A percentile compares a stretch with the other conserved stretches of the same genome.
Conservation (phyloP, 2,329 filamentous ascomycete species). For the Colletotrichum chrysophilum region DNA sequence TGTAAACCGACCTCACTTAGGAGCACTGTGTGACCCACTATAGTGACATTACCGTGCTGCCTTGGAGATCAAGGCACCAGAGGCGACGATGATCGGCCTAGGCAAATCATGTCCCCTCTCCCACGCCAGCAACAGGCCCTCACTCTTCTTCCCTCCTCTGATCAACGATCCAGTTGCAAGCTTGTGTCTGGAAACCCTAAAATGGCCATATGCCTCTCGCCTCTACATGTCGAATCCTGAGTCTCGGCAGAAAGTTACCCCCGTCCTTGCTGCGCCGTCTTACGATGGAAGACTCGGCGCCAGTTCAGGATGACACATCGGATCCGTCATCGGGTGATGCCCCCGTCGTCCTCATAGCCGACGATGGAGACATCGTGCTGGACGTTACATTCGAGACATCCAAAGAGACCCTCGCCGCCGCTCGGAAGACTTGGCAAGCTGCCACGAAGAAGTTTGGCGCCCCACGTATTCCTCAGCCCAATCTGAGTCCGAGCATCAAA, state of each 20-base stretch:
- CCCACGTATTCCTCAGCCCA: conserved; percentile 30
- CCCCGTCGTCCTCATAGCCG: conserved; percentile 55
- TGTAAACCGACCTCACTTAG: neutral
- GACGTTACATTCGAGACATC: conserved; percentile 70
- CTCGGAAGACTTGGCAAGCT: conserved; percentile 42
- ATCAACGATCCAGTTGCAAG: neutral
- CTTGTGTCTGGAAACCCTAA: neutral
- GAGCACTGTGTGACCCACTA: neutral
- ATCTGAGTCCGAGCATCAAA: conserved; percentile 41
- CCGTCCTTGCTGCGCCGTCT: neutral
- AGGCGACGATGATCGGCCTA: neutral
- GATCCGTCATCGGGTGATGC: conserved; percentile 26
- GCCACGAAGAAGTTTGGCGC: conserved; percentile 32
- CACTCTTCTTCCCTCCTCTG: neutral
- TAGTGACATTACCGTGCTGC: neutral
- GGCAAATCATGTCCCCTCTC: neutral
- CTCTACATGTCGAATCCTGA: conserved; percentile 1
- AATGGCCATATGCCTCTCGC: neutral
- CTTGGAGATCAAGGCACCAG: neutral
- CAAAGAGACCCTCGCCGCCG: conserved; percentile 51
- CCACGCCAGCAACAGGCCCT: neutral
- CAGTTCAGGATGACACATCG: conserved; percentile 27
- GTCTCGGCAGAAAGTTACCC: neutral
- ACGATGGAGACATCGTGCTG: conserved; percentile 69
- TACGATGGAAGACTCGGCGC: conserved; percentile 27